Evolutionary conservation across 2,329 filamentous ascomycete species (phyloP).

Genomic region (Aspergillus pseudoviridinutans): DNA sequence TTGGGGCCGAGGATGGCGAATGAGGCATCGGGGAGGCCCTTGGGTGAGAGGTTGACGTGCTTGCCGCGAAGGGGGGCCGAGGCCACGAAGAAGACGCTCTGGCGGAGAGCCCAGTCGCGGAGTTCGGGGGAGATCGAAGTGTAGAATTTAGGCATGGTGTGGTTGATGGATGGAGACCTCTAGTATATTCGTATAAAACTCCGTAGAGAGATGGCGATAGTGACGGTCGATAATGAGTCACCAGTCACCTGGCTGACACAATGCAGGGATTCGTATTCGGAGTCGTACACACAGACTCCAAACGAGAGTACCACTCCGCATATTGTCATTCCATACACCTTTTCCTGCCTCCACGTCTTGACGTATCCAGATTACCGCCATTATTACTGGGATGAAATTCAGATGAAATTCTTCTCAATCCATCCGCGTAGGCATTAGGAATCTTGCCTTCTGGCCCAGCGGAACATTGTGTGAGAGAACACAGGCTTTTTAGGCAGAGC

Average conservation of each 20-base stretch:
- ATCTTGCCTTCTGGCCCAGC: neutral
- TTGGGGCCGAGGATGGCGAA: conserved; percentile 59
- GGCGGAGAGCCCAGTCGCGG: conserved; percentile 59
- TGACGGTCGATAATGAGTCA: neutral
- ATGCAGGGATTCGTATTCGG: neutral
- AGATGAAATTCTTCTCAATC: neutral
- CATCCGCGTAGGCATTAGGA: neutral
- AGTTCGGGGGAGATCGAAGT: conserved; percentile 54
- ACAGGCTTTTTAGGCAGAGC: neutral
- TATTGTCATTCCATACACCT: too few species aligned
- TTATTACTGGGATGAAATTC: neutral
- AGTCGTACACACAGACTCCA: neutral
- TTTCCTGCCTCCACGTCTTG: neutral
- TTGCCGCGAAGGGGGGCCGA: conserved; percentile 64
- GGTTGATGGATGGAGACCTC: neutral
- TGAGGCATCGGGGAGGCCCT: conserved; percentile 62
- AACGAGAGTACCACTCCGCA: too few species aligned
- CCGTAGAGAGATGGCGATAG: neutral
- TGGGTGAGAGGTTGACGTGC: conserved; percentile 74
- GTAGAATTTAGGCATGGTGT: conserved; percentile 58
- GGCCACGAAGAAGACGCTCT: conserved; percentile 72
- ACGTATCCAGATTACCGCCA: too few species aligned
- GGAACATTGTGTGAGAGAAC: neutral
- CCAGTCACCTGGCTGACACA: neutral
- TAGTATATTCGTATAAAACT: neutral